Evolutionary conservation across 495 filamentous ascomycete genomes (phyloP).

Genomic region (Letharia columbiana): DNA sequence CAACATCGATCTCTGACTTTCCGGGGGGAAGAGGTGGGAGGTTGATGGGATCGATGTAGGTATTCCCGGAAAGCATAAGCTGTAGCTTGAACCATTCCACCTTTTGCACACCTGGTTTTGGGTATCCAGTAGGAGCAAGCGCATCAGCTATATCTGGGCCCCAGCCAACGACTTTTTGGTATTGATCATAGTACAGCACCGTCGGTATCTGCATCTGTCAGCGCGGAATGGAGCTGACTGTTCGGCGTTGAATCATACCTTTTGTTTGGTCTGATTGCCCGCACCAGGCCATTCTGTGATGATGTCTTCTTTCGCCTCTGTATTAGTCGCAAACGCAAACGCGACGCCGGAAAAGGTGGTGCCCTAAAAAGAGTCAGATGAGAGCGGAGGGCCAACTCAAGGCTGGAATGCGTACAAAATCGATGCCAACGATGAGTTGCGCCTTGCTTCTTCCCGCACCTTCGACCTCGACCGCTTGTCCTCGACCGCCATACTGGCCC

Average conservation of each 20-base stretch:
- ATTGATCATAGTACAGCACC: constrained; percentile 74
- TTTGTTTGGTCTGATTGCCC: constrained; percentile 68
- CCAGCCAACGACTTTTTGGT: constrained; percentile 76
- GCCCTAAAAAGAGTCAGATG: constrained; percentile 37
- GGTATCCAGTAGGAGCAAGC: constrained; percentile 68
- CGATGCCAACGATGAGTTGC: constrained; percentile 64
- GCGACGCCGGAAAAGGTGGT: constrained; percentile 75
- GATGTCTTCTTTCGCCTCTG: constrained; percentile 67
- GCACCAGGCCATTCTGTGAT: constrained; percentile 75
- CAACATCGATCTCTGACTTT: constrained; percentile 73
- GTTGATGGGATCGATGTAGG: constrained; percentile 76
- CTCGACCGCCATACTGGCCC: constrained; percentile 42
- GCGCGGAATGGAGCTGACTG: not conserved
- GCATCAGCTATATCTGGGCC: constrained; percentile 74
- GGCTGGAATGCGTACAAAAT: constrained; percentile 39
- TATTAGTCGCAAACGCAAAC: constrained; percentile 71
- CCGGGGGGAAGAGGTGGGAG: constrained; percentile 67
- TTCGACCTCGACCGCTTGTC: constrained; percentile 71
- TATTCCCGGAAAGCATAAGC: constrained; percentile 72
- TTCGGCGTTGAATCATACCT: constrained; percentile 36
- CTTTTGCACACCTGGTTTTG: constrained; percentile 71
- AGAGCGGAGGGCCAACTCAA: not conserved
- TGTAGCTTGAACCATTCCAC: constrained; percentile 82
- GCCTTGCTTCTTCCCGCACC: constrained; percentile 67
- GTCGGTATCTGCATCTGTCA: constrained; percentile 55